Evolutionary conservation across 768 basidiomycete species (phyloP).

Genomic region (Rubroboletus satanas): DNA sequence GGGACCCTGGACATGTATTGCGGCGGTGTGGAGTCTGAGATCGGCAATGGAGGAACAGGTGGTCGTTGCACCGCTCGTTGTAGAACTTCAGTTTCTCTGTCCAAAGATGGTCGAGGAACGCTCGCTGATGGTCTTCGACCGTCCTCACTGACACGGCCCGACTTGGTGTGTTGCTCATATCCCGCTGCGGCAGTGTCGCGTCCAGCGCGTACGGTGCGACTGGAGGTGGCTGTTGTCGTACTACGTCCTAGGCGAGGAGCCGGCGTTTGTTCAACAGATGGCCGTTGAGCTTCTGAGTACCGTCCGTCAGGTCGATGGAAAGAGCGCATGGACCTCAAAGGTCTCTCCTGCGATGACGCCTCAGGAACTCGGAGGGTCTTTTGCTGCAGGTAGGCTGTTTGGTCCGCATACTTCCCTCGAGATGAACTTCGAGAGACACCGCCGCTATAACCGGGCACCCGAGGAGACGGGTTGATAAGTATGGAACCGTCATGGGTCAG

Average conservation of each 20-base stretch:
- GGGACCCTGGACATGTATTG: slow-evolving; percentile 24
- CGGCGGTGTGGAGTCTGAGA: slow-evolving; percentile 34
- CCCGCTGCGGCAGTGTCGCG: slow-evolving; percentile 13
- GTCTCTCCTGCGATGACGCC: slow-evolving; percentile 17
- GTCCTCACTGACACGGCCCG: slow-evolving; percentile 28
- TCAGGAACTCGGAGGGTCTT: slow-evolving; percentile 20
- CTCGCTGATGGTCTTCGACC: slow-evolving; percentile 18
- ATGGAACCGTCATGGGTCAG: slow-evolving; percentile 10
- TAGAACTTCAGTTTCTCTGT: slow-evolving; percentile 22
- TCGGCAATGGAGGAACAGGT: slow-evolving; percentile 38
- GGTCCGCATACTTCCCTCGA: slow-evolving; percentile 15
- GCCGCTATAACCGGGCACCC: slow-evolving; percentile 3
- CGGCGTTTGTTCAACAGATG: slow-evolving; percentile 28
- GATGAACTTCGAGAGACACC: slow-evolving; percentile 24
- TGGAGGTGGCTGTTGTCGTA: slow-evolving; percentile 28
- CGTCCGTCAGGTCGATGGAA: slow-evolving; percentile 51
- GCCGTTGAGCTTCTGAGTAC: slow-evolving; percentile 32
- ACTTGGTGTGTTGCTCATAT: slow-evolving; percentile 18
- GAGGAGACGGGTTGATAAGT: slow-evolving; percentile 7
- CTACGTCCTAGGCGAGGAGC: slow-evolving; percentile 35
- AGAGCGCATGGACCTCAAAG: slow-evolving; percentile 52
- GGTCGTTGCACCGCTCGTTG: slow-evolving; percentile 30
- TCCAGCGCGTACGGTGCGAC: slow-evolving; percentile 13
- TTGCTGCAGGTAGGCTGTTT: slow-evolving; percentile 17
- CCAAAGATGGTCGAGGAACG: slow-evolving; percentile 20